Evolutionary conservation across 2,329 filamentous ascomycete genomes (phyloP).

Genomic region (Xylaria sp.): DNA sequence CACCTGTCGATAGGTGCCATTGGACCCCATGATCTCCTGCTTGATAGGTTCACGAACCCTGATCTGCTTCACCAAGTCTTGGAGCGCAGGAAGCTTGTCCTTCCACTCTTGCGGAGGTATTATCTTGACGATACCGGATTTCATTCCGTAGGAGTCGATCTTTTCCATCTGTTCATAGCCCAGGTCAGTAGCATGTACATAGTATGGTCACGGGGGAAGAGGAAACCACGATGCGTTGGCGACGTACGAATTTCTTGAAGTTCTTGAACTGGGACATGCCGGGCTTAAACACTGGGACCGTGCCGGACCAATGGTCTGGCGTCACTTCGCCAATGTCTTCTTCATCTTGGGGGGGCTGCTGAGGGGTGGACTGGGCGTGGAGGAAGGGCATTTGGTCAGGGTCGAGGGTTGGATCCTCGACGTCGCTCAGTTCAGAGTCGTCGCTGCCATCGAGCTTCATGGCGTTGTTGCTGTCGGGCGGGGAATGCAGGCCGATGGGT

Average conservation of each 20-base stretch:
- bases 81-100: constrained; percentile 78
- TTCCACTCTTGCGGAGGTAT: constrained; percentile 95
- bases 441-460: constrained; percentile 67
- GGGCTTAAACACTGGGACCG: constrained; percentile 93
- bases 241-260: constrained; percentile 86
- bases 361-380: constrained; percentile 19
- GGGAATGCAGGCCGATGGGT: constrained; percentile 66
- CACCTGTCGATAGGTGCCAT: constrained; percentile 94
- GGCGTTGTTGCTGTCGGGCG: constrained; percentile 71
- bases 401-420: constrained; percentile 61
- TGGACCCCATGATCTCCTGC: constrained; percentile 96
- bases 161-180: constrained; percentile 71
- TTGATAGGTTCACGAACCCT: constrained; percentile 97
- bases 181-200: constrained; percentile 46
- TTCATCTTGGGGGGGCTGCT: constrained; percentile 56
- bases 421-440: constrained; percentile 71
- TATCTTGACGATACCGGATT: constrained; percentile 95
- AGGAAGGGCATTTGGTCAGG: constrained; percentile 38
- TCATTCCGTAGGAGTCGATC: constrained; percentile 95
- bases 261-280: constrained; percentile 95
- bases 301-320: constrained; percentile 90
- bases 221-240: background rate
- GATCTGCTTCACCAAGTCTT: constrained; percentile 89
- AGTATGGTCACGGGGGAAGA: background rate
- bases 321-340: constrained; percentile 80